These are phyloP conservation scores for Aspergillus sp. DNA, from an alignment of 2,329 filamentous ascomycete genomes.

Conservation along the genomic window DNA sequence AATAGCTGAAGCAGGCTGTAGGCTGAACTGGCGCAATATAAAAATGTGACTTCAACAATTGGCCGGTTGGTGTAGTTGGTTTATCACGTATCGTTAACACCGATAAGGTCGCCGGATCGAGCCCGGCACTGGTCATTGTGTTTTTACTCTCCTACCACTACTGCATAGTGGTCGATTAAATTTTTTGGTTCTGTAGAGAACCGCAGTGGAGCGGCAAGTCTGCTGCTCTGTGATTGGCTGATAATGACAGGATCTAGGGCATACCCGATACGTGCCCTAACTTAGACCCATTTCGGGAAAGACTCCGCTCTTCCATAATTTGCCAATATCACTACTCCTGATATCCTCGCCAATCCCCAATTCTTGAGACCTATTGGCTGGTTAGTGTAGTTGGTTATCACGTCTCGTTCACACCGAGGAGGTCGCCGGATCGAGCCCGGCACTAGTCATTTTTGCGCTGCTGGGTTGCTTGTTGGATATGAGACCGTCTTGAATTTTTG, in stretches of 20 bases:
- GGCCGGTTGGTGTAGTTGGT: constrained; percentile 12
- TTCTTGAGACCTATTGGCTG: not conserved
- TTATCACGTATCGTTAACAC: constrained; percentile 38
- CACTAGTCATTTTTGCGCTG: constrained; percentile 6
- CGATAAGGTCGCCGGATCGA: constrained; percentile 35
- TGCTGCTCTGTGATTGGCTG: too few relatives aligned
- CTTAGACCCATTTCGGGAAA: too few relatives aligned
- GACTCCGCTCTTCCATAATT: too few relatives aligned
- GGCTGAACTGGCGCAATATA: too few relatives aligned
- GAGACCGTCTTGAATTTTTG: too few relatives aligned
- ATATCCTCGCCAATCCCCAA: not conserved
- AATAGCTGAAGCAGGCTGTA: too few relatives aligned
- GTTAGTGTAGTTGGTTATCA: constrained; percentile 21
- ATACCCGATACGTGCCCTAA: too few relatives aligned
- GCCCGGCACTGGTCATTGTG: constrained; percentile 18
- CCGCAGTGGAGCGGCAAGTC: too few relatives aligned
- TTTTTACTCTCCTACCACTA: not conserved
- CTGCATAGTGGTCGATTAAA: too few relatives aligned
- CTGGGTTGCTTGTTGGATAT: not conserved
- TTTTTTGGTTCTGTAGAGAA: too few relatives aligned
- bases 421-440: constrained; percentile 33
- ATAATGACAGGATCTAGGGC: too few relatives aligned
- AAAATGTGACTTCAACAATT: not conserved
- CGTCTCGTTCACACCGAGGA: constrained; percentile 39
- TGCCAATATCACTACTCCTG: not conserved